phyloP scores from a whole-genome alignment of 2,329 filamentous ascomycete species.

The Penicillium thymicola region DNA sequence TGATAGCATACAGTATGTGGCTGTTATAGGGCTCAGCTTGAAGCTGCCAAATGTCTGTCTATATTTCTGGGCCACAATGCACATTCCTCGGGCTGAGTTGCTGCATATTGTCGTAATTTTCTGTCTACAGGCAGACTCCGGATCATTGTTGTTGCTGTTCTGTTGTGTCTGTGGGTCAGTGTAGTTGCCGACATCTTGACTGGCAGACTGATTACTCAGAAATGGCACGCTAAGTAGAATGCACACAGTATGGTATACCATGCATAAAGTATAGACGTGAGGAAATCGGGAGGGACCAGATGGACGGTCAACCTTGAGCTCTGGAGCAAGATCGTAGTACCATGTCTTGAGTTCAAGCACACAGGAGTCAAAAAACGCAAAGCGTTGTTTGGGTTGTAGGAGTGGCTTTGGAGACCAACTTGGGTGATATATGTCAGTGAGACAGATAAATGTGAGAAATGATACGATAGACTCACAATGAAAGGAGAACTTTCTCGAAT shows the following conservation, averaged over 20 bases:
- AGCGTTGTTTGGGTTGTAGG: conserved; percentile 17
- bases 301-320: conserved; percentile 28
- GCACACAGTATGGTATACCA: conserved; percentile 36
- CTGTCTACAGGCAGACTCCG: background rate
- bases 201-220: conserved; percentile 3
- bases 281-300: conserved; percentile 22
- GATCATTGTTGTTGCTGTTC: background rate
- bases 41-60: conserved; percentile 35
- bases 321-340: conserved; percentile 34
- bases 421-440: background rate
- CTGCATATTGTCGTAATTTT: conserved; percentile 17
- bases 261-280: conserved; percentile 33
- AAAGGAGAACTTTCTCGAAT: conserved; percentile 31
- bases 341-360: conserved; percentile 35
- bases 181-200: background rate
- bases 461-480: conserved; percentile 22
- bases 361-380: conserved; percentile 30
- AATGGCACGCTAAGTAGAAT: conserved; percentile 35
- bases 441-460: background rate
- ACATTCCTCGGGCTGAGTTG: conserved; percentile 26
- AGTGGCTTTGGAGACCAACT: conserved; percentile 34
- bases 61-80: conserved; percentile 31
- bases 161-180: background rate
- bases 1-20: conserved; percentile 37
- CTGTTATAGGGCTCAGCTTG: conserved; percentile 34